phyloP scores from a whole-genome alignment of 2,329 filamentous ascomycete species.

The Aureobasidium vineae region DNA sequence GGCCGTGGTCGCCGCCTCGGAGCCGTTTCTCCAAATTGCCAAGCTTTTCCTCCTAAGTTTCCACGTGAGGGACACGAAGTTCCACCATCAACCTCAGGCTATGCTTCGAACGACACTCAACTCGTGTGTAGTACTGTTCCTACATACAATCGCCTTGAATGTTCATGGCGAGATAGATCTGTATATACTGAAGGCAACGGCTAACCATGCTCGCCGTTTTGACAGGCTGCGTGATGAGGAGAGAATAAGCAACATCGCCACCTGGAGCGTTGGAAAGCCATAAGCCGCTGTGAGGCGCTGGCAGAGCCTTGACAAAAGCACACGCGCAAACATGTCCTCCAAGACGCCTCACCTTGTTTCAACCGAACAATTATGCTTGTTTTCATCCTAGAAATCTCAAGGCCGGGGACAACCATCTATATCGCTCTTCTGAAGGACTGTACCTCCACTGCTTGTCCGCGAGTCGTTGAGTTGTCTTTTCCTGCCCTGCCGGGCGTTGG shows the following conservation, averaged over 20 bases:
- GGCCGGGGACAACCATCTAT: neutral
- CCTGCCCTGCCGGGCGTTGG: slow-evolving; percentile 7
- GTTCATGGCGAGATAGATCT: neutral
- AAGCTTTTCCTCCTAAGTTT: neutral
- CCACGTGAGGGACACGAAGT: neutral
- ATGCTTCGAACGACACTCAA: neutral
- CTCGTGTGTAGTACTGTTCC: no score
- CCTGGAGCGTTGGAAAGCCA: slow-evolving; percentile 11
- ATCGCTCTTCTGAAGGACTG: neutral
- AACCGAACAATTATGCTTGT: slow-evolving; percentile 6
- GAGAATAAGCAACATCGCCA: slow-evolving; percentile 8
- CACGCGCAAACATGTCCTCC: neutral
- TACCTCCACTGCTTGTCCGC: neutral
- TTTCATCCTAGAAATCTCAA: neutral
- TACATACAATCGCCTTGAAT: neutral
- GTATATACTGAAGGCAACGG: neutral
- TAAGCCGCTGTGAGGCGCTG: neutral
- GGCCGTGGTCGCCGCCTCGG: neutral
- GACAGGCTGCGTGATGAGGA: neutral
- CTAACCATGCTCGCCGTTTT: neutral
- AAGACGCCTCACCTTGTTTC: slow-evolving; percentile 20
- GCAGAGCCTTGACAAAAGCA: neutral
- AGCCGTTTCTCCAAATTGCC: neutral
- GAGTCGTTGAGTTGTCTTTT: neutral
- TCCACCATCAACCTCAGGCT: neutral